Base-by-base conservation (phyloP, 768 basidiomycete species). In the Cystobasidium onofrii region DNA sequence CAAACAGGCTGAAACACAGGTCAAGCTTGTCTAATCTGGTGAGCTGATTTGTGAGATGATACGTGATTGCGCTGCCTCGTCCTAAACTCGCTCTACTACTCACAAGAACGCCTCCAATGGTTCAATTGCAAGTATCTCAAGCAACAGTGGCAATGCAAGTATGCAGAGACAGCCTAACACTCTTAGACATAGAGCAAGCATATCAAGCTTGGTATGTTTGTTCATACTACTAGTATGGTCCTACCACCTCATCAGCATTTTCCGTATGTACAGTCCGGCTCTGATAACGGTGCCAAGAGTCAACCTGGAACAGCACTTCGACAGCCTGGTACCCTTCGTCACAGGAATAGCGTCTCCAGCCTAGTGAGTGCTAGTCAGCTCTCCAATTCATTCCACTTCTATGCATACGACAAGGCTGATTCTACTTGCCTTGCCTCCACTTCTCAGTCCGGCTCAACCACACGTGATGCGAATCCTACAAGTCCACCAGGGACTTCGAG, bases 11-110 rank as follows among this genome's bases (percentile, higher is more conserved):
- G 57, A 60, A 27, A 20, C 57, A 60, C 31, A 60, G 57, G 23
- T 60, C 57, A 60, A 60, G 57, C 33, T 6, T 60, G 27, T 60
- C 57, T 13, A 60, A 60, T 60, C 27, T 60, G 57, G 57, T 60
- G 23, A 60, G 57, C 39, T 39, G 39, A 39, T 15, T 6, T 39
- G 39, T n/a, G n/a, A n/a, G n/a, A n/a, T n/a, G n/a, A n/a, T n/a
- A n/a, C n/a, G n/a, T n/a, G n/a, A n/a, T n/a, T n/a, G 18, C 9
- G 9, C 9, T 43, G 41, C 41, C 18, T 43, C 18, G 9, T 43
- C 41, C 7, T 18, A 43, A 7, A 43, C 41, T 9, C 41, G 41
- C 41, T 43, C 41, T 18, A 43, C 18, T 18, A 3, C 46, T 20
- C 46, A 20, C n/a, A 15, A 50, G 46, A 50, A 50, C 46, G 12